Conservation (phyloP, 768 basidiomycete genomes). For the Mycena albidolilacea region DNA sequence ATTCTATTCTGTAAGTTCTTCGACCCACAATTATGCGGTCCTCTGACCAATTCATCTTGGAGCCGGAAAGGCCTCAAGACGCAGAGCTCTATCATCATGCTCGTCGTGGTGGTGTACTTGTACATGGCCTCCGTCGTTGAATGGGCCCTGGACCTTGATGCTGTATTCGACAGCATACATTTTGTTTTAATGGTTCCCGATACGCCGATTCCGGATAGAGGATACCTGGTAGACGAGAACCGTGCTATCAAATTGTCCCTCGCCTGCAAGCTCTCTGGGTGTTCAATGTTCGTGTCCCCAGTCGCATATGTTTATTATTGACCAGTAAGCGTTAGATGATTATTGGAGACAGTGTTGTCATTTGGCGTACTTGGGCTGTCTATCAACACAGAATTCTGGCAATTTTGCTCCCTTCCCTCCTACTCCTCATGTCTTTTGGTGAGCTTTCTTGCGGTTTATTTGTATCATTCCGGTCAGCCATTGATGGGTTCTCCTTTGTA, state of each 20-base stretch:
- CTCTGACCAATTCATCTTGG: background rate
- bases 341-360: background rate
- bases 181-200: background rate
- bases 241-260: background rate
- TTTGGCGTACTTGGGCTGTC: background rate
- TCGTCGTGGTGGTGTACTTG: background rate
- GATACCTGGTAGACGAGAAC: background rate
- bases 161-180: background rate
- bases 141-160: background rate
- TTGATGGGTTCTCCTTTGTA: background rate
- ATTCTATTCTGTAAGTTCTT: background rate
- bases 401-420: background rate
- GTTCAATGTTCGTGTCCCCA: background rate
- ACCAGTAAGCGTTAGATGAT: background rate
- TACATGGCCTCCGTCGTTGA: background rate
- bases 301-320: background rate
- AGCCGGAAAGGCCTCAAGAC: background rate
- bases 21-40: no score
- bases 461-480: no score
- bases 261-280: background rate
- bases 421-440: background rate
- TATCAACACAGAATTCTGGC: background rate
- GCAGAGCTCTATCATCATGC: background rate
- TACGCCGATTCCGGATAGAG: background rate
- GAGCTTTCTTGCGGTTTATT: background rate